phyloP scores from a whole-genome alignment of 31 red algal genomes.

The Porphyra umbilicalis region DNA sequence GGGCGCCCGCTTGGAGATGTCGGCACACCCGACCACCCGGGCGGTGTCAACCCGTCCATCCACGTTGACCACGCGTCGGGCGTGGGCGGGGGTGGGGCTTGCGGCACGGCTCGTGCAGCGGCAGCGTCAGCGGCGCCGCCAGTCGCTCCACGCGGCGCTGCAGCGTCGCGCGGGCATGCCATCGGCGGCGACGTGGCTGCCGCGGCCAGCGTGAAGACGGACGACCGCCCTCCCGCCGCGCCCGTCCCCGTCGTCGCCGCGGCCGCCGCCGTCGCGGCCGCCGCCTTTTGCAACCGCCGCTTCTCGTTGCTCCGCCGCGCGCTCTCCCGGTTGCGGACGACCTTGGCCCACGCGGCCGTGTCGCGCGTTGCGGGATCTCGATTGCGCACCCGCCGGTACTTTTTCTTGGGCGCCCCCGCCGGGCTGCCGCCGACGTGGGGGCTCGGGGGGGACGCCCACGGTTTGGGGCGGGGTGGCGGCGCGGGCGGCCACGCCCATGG shows the following conservation, averaged over 20 bases:
- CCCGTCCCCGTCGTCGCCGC: neutral
- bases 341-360: neutral
- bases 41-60: neutral
- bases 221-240: neutral
- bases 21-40: neutral
- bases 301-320: neutral
- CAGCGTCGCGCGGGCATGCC: too few relatives aligned
- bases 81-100: neutral
- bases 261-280: neutral
- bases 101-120: neutral
- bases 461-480: neutral
- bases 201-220: neutral
- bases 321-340: neutral
- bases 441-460: too few relatives aligned
- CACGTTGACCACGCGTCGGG: neutral
- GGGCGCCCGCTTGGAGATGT: neutral
- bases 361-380: neutral
- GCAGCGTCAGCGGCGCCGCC: too few relatives aligned
- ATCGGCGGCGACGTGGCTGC: neutral
- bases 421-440: too few relatives aligned
- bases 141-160: too few relatives aligned
- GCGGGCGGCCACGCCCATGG: neutral
- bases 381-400: neutral
- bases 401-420: neutral
- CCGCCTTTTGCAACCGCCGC: neutral